Evolutionary conservation across 257 asterid genomes (phyloP).

Genomic region (Osmanthus fragrans): DNA sequence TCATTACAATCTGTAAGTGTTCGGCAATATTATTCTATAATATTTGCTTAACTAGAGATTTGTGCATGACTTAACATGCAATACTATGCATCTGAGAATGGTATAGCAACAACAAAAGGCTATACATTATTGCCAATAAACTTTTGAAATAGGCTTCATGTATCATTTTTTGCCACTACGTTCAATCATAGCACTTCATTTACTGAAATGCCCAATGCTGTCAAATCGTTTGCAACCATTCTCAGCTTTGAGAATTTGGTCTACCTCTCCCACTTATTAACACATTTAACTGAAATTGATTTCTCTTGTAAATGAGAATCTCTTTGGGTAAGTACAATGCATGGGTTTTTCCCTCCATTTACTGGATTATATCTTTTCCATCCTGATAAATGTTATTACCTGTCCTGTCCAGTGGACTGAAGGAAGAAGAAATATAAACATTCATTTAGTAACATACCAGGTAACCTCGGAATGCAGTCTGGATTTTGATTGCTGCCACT

Average conservation of each 20-base stretch:
- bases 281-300: not conserved
- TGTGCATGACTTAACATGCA: too few species aligned
- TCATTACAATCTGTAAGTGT: too few species aligned
- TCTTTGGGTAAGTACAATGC: not conserved
- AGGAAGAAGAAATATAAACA: conserved; percentile 1
- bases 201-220: not conserved
- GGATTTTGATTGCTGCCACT: conserved; percentile 80
- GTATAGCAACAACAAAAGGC: too few species aligned
- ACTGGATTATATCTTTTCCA: not conserved
- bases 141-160: too few species aligned
- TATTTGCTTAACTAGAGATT: too few species aligned
- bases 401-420: not conserved
- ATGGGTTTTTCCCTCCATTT: not conserved
- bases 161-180: too few species aligned
- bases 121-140: too few species aligned
- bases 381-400: not conserved
- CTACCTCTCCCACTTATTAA: not conserved
- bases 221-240: not conserved
- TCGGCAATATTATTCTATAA: too few species aligned
- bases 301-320: not conserved
- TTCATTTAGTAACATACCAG: conserved; percentile 41
- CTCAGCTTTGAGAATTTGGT: not conserved
- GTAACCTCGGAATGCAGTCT: conserved; percentile 91
- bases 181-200: not conserved
- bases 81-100: too few species aligned